Base-by-base conservation (phyloP, 1,284 basidiomycete species). In the Sanguinoderma infundibulare region DNA sequence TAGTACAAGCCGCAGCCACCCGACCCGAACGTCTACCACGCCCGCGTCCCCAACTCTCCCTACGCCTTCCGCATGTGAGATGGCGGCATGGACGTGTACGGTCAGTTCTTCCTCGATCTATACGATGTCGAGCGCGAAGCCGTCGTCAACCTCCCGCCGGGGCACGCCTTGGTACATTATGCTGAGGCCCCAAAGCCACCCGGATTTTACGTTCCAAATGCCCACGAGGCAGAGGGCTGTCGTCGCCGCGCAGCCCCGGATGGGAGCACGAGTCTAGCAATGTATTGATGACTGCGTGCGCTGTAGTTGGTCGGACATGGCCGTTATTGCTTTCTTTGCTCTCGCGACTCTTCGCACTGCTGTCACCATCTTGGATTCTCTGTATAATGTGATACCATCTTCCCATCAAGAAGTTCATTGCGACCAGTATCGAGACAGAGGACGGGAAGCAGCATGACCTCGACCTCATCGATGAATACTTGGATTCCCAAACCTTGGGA, bases 81-180 rank as follows among this genome's bases (percentile, higher is more conserved):
- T 0, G 60, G 60, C 15, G 60, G 55, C 32, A 61, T 61, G 60
- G 44, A 15, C 14, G 9, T 12, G 7, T 57, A 53, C 20, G 28
- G 35, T 8, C 60, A 61, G 28, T 61, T 53, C 42, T 61, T 50
- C 28, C 55, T 57, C 44, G 60, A 61, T 14, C 54, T 61, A 42
- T 61, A 49, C 51, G 51, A 61, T 22, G 30, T 28, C 44, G 17
- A 32, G 5, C 40, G 44, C 36, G 28, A 39, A 14, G 30, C n/a
- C 2, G 28, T 55, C 36, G 60, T 61, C 44, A 61, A 61, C 42
- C 50, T 57, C 3, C 60, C 60, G 20, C 10, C 24, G 6, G 55
- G 55, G 10, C 50, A 53, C 46, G 35, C 49, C 24, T 12, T 61
- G 12, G 40, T 38, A 34, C 22, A n/a, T 59, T 9, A 53, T 36